Conservation (phyloP, 805 yeast species). For the Jamesozyma jinghongensis region DNA sequence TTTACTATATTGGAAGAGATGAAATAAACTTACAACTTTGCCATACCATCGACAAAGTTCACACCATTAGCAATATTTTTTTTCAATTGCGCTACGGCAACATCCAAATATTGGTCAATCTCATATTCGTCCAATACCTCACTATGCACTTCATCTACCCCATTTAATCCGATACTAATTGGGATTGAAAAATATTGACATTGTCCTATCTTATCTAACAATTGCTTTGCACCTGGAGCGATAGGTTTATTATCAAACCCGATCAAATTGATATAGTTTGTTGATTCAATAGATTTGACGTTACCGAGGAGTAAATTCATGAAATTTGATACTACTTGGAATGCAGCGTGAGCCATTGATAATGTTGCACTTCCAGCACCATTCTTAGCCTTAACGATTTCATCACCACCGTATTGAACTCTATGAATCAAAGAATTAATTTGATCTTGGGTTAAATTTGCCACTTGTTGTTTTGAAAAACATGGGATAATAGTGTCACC, state of each 20-base stretch:
- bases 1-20: no score
- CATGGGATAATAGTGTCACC: conserved; percentile 92
- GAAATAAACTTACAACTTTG: no score
- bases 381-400: conserved; percentile 89
- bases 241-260: conserved; percentile 40
- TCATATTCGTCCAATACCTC: conserved; percentile 43
- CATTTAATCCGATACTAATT: conserved; percentile 48
- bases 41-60: conserved; percentile 1
- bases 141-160: conserved; percentile 47
- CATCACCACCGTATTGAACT: conserved; percentile 95
- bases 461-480: conserved; percentile 37
- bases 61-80: conserved; percentile 17
- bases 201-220: conserved; percentile 13
- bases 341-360: conserved; percentile 94
- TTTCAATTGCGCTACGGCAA: conserved; percentile 18
- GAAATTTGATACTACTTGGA: conserved; percentile 55
- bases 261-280: conserved; percentile 42
- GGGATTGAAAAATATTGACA: conserved; percentile 54
- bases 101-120: conserved; percentile 31
- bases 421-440: conserved; percentile 64
- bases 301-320: conserved; percentile 29
- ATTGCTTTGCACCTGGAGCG: conserved; percentile 15
- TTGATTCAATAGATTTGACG: conserved; percentile 37
- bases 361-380: conserved; percentile 94
- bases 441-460: conserved; percentile 28